Evolutionary conservation across 345 rosid genomes (phyloP).

Genomic region (Hypericum androsaemum): DNA sequence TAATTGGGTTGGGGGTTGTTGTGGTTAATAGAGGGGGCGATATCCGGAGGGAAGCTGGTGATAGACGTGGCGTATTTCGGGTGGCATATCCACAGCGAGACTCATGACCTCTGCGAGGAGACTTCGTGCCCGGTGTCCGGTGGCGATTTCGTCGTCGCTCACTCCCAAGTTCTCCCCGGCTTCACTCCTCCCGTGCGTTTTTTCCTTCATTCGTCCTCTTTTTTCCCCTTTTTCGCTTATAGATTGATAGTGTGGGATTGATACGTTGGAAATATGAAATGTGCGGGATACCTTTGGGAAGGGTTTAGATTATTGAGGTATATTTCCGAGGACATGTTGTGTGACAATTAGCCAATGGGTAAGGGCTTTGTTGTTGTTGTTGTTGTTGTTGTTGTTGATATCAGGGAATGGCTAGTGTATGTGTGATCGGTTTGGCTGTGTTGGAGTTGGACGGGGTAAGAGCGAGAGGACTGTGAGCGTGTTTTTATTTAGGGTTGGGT

Average conservation of each 20-base stretch:
- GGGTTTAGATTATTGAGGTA: too few species aligned
- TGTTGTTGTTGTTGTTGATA: too few species aligned
- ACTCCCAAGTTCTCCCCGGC: constrained; percentile 74
- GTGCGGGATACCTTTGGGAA: too few species aligned
- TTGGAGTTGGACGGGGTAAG: too few species aligned
- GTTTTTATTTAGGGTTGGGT: too few species aligned
- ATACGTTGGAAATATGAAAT: too few species aligned
- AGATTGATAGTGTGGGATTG: background rate
- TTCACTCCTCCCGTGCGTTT: constrained; percentile 84
- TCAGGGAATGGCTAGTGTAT: too few species aligned
- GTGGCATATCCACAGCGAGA: constrained; percentile 68
- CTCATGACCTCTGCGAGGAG: constrained; percentile 70
- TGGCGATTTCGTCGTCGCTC: constrained; percentile 75
- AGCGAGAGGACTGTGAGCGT: too few species aligned
- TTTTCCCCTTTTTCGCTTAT: background rate
- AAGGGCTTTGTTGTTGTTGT: too few species aligned
- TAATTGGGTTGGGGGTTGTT: background rate
- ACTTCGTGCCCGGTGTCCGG: constrained; percentile 68
- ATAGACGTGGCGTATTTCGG: constrained; percentile 87
- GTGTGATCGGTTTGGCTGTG: too few species aligned
- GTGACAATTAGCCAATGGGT: too few species aligned
- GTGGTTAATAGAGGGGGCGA: constrained; percentile 25
- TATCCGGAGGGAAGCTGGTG: constrained; percentile 60
- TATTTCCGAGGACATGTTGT: too few species aligned
- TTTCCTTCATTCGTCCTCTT: background rate